Percentiles rank a stretch among this genome's conserved stretches.
Conservation (phyloP, 2,329 filamentous ascomycete species). For the Sclerotiophoma versabilis region DNA sequence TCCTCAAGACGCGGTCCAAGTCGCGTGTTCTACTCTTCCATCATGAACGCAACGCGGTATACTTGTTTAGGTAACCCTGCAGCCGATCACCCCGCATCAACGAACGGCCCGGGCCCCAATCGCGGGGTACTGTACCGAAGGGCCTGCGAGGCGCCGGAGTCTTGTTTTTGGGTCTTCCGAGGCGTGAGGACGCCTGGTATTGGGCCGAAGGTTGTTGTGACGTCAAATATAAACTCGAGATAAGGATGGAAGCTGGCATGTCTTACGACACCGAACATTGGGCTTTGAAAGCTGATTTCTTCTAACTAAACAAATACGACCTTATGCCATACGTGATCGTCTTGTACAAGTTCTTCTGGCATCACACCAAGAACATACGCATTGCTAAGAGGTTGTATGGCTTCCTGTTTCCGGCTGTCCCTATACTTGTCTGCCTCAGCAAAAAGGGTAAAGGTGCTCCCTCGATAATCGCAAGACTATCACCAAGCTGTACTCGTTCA, state of each 20-base stretch:
- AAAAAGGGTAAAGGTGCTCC: neutral
- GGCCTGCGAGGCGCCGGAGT: neutral
- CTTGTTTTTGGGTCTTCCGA: neutral
- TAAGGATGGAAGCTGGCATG: too few relatives aligned
- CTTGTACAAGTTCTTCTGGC: neutral
- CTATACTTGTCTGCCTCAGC: neutral
- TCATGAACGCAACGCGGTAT: slow-evolving; percentile 19
- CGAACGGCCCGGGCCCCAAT: slow-evolving; percentile 1
- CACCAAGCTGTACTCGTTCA: neutral
- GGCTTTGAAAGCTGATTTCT: neutral
- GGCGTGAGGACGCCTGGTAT: neutral
- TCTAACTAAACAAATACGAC: neutral
- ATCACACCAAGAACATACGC: neutral
- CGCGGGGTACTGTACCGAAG: slow-evolving; percentile 25
- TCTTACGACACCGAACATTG: neutral
- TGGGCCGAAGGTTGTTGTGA: neutral
- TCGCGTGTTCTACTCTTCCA: slow-evolving; percentile 16
- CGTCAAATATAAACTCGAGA: neutral
- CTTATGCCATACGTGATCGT: neutral
- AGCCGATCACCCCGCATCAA: slow-evolving; percentile 32
- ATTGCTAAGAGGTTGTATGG: neutral
- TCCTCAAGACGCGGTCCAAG: slow-evolving; percentile 1
- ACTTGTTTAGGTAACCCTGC: slow-evolving; percentile 29
- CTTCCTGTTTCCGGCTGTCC: neutral
- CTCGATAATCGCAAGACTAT: neutral